These are phyloP conservation scores for Naganishia kalamii DNA, from an alignment of 768 basidiomycete genomes.

Conservation along the genomic window DNA sequence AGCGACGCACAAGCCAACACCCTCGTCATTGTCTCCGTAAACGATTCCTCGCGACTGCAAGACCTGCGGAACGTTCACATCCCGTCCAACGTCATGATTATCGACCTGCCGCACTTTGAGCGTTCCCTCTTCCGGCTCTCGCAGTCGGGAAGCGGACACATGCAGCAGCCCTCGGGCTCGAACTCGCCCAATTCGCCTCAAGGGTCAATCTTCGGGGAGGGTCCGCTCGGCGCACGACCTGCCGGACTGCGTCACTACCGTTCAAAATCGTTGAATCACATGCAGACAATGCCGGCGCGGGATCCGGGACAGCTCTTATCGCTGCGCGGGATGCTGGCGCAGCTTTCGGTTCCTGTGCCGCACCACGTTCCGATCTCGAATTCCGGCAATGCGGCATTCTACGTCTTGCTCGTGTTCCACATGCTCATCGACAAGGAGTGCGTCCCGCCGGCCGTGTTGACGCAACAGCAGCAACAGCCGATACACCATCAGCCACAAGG, in stretches of 20 bases:
- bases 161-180: constrained; percentile 14
- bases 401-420: constrained; percentile 42
- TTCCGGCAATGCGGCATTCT: constrained; percentile 45
- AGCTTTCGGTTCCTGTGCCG: constrained; percentile 38
- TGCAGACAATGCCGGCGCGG: background rate
- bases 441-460: constrained; percentile 17
- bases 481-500: background rate
- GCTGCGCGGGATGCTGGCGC: constrained; percentile 33
- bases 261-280: constrained; percentile 11
- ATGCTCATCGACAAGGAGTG: constrained; percentile 34
- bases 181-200: constrained; percentile 32
- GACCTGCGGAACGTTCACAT: constrained; percentile 23
- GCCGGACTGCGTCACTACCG: constrained; percentile 8
- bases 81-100: constrained; percentile 39
- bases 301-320: constrained; percentile 26
- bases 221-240: background rate
- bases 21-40: constrained; percentile 38
- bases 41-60: constrained; percentile 36
- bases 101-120: constrained; percentile 42
- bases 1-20: constrained; percentile 38
- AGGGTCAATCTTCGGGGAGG: background rate
- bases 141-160: constrained; percentile 10
- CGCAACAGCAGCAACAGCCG: background rate
- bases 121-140: constrained; percentile 36
- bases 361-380: constrained; percentile 40